Evolutionary conservation across 2,329 filamentous ascomycete species (phyloP), one percentile per base, ranked within the genome.

Genomic region (Trichothecium sympodiale): DNA sequence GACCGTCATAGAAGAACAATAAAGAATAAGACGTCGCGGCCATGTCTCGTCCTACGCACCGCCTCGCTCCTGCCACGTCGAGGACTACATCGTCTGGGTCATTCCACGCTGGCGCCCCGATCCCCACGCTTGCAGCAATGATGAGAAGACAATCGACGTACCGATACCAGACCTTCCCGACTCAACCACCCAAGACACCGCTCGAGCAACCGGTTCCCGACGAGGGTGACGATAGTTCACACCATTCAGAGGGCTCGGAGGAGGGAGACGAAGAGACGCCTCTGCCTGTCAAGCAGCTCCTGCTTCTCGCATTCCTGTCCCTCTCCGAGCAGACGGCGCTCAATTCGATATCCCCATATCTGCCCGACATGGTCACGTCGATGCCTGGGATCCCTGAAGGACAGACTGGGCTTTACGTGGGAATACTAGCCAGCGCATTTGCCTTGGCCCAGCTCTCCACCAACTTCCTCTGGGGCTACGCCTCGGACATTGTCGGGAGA

Each of bases 271-370:
- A 70, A 44, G 70, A 75, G 44, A 84, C 85, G 2, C 88, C 89
- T 0, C 62, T 98, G 14, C 91, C 91, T 0, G 76, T 77, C 44
- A 77, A 70, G 46, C 91, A 96, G 63, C 79, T 98, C 41, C 71
- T 78, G 5, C 74, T 96, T 10, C 66, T 98, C 25, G 89, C 89
- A 2, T 64, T 95, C 44, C 83, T 98, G 41, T 88, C 88, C 6
- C 69, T 98, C 16, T 83, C 84, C 36, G 91, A 98, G 55, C 91
- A 98, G 65, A 96, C 89, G 0, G 91, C 91, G 1, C 72, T 98
- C 52, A 98, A 98, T 58, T 94, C 87, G 16, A 95, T 98, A 50
- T 83, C 82, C 9, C 91, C 91, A 1, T 98, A 98, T 57, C 74
- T 98, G 2, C 91, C 91, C 1, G 76, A 87, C 47, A 96, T 98